A percentile compares a stretch with the other conserved stretches of the same genome.
Conservation (phyloP, 805 yeast genomes). For the Kodamaea laetipori region DNA sequence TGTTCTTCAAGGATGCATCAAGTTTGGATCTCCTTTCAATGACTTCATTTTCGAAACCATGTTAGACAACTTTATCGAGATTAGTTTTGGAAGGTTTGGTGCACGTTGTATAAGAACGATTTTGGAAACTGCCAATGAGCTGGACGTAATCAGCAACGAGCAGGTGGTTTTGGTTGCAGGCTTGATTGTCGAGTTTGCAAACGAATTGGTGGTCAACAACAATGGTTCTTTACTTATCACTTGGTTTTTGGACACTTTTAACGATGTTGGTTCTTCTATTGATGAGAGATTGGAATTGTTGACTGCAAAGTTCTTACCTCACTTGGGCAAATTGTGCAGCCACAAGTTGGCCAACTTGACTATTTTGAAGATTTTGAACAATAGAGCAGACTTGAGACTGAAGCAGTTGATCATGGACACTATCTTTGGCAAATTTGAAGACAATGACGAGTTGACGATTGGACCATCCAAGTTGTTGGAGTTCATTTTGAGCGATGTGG, state of each 20-base stretch:
- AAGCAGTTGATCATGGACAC: constrained; percentile 62
- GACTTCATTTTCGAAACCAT: constrained; percentile 87
- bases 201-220: constrained; percentile 74
- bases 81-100: constrained; percentile 89
- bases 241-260: constrained; percentile 86
- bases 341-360: constrained; percentile 87
- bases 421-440: constrained; percentile 58
- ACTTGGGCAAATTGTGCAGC: constrained; percentile 64
- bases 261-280: constrained; percentile 21
- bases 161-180: constrained; percentile 74
- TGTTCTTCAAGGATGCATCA: constrained; percentile 90
- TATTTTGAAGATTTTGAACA: constrained; percentile 72
- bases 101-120: constrained; percentile 94
- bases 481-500: constrained; percentile 62
- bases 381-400: constrained; percentile 63
- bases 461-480: constrained; percentile 53
- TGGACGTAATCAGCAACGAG: constrained; percentile 46
- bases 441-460: constrained; percentile 19
- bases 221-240: constrained; percentile 89
- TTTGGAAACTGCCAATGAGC: constrained; percentile 71
- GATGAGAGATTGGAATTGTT: constrained; percentile 67
- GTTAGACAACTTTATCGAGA: constrained; percentile 72
- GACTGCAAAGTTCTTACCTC: constrained; percentile 61
- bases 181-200: constrained; percentile 74
- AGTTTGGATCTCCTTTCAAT: constrained; percentile 85